These are phyloP conservation scores for Trametes meyenii DNA, from an alignment of 768 basidiomycete genomes.

Conservation along the genomic window DNA sequence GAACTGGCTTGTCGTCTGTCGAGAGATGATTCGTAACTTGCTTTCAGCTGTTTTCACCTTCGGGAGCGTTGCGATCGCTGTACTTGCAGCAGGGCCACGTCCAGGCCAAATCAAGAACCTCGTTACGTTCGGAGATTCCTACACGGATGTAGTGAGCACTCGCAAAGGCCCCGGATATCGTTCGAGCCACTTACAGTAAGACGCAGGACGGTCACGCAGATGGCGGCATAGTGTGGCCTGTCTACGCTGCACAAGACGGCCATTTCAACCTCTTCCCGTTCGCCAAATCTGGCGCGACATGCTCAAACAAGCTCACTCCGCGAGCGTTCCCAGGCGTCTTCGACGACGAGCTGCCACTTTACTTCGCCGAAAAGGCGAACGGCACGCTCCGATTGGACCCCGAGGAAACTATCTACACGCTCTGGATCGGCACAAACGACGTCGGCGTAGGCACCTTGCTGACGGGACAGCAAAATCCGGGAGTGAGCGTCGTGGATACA, in stretches of 20 bases:
- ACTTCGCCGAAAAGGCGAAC: constrained; percentile 47
- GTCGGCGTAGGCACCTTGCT: constrained; percentile 57
- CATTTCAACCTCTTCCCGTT: constrained; percentile 56
- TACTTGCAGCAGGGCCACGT: constrained; percentile 23
- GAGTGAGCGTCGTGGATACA: constrained; percentile 60
- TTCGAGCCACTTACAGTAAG: not conserved
- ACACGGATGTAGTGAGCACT: constrained; percentile 51
- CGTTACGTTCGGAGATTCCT: constrained; percentile 71
- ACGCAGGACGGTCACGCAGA: constrained; percentile 29
- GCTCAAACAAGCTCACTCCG: constrained; percentile 63
- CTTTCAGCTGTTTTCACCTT: not conserved
- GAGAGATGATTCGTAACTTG: not conserved
- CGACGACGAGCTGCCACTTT: constrained; percentile 58
- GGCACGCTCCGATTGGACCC: constrained; percentile 43
- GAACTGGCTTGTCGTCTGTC: not conserved
- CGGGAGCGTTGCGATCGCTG: not conserved
- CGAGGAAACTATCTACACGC: constrained; percentile 57
- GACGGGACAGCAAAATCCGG: constrained; percentile 47
- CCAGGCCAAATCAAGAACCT: constrained; percentile 60
- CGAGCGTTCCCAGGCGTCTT: constrained; percentile 61
- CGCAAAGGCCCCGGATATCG: constrained; percentile 50
- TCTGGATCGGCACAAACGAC: constrained; percentile 69
- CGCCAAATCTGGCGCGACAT: constrained; percentile 65
- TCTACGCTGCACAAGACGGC: constrained; percentile 59
- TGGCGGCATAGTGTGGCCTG: constrained; percentile 57